These are phyloP conservation scores for Skeletonema tropicum DNA, from an alignment of 108 stramenopile genomes.

Conservation along the genomic window DNA sequence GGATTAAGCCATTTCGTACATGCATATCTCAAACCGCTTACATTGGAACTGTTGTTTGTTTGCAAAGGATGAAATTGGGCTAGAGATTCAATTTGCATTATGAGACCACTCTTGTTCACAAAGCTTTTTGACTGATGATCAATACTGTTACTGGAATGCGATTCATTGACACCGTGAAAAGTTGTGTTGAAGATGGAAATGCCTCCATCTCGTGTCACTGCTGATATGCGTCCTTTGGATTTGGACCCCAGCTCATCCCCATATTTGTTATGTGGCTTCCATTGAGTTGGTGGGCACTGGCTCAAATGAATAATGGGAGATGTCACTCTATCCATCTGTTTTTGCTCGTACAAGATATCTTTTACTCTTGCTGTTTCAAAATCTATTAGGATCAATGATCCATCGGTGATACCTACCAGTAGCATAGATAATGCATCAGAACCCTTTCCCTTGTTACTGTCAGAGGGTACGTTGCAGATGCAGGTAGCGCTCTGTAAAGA, in stretches of 20 bases:
- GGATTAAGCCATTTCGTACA: constrained; percentile 44
- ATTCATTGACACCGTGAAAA: constrained; percentile 6
- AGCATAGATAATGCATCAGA: constrained; percentile 22
- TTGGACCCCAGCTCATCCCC: constrained; percentile 45
- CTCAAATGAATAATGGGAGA: constrained; percentile 34
- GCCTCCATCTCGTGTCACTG: constrained; percentile 36
- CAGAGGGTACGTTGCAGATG: constrained; percentile 33
- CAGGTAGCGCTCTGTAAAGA: constrained; percentile 44
- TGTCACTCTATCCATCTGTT: not conserved
- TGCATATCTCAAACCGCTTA: constrained; percentile 15
- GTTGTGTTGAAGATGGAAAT: constrained; percentile 23
- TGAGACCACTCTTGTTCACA: not conserved
- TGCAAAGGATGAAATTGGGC: constrained; percentile 8
- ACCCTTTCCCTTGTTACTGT: constrained; percentile 25
- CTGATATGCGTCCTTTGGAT: constrained; percentile 33
- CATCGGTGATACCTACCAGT: constrained; percentile 37
- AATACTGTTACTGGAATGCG: not conserved
- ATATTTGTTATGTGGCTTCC: constrained; percentile 47
- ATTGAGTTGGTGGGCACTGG: constrained; percentile 34
- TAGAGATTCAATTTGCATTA: constrained; percentile 3
- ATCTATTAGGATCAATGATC: constrained; percentile 34
- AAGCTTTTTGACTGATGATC: not conserved
- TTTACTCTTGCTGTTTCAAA: constrained; percentile 29
- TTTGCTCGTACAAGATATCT: not conserved
- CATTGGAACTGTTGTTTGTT: not conserved